phyloP scores from a whole-genome alignment of 768 basidiomycete species.

The Phlebiopsis gigantea region DNA sequence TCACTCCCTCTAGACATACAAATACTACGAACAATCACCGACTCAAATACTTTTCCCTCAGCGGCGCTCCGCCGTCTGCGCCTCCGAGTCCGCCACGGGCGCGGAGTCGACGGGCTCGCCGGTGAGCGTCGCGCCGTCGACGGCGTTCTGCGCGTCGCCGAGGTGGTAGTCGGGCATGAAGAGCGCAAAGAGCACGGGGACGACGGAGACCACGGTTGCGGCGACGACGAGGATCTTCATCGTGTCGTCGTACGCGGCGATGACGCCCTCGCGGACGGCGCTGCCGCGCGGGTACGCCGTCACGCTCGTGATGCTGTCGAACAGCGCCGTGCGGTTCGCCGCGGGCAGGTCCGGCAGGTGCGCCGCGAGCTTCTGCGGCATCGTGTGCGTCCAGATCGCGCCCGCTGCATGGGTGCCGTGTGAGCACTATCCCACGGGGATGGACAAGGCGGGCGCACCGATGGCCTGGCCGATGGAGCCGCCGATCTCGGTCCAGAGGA shows the following conservation, averaged over 20 bases:
- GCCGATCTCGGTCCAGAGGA: slow-evolving; percentile 45
- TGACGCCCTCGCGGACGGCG: slow-evolving; percentile 46
- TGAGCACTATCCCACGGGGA: no score
- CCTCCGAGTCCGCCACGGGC: no score
- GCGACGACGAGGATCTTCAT: slow-evolving; percentile 26
- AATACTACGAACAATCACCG: no score
- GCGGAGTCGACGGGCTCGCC: slow-evolving; percentile 17
- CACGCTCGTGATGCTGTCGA: slow-evolving; percentile 51
- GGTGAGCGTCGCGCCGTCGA: slow-evolving; percentile 34
- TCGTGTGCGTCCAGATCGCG: slow-evolving; percentile 57
- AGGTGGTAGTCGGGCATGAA: slow-evolving; percentile 42
- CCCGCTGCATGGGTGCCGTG: slow-evolving; percentile 33
- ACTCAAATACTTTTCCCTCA: no score
- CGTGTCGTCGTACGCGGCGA: slow-evolving; percentile 26
- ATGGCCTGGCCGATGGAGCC: slow-evolving; percentile 40
- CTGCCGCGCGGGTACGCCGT: slow-evolving; percentile 41
- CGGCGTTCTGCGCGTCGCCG: slow-evolving; percentile 66
- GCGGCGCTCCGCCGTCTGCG: no score
- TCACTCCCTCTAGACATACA: no score
- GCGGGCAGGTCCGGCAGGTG: slow-evolving; percentile 47
- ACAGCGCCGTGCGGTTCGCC: slow-evolving; percentile 40
- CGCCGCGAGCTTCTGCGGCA: slow-evolving; percentile 55
- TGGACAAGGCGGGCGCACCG: slow-evolving; percentile 12
- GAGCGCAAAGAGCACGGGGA: slow-evolving; percentile 55
- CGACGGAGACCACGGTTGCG: slow-evolving; percentile 38